These are phyloP conservation scores for Pseudogymnoascus sp. DNA, from an alignment of 2,329 filamentous ascomycete species.

Conservation along the genomic window DNA sequence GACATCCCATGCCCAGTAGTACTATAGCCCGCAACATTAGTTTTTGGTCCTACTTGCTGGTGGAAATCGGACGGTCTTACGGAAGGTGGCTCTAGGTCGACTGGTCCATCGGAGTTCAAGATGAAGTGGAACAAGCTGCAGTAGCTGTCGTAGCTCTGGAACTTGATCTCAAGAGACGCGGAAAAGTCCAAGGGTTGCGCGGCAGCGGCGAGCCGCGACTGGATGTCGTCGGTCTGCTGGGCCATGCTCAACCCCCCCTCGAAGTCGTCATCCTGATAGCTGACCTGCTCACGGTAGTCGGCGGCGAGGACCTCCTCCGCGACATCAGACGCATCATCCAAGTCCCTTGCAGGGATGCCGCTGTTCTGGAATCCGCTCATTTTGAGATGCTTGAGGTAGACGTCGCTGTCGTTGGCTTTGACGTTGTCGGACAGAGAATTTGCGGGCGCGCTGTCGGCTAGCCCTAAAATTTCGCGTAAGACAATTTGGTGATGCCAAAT, in stretches of 20 bases:
- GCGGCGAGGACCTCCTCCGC: conserved; percentile 94
- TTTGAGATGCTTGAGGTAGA: conserved; percentile 11
- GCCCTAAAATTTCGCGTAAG: conserved; percentile 9
- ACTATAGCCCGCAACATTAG: conserved; percentile 42
- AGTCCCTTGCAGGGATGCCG: conserved; percentile 48
- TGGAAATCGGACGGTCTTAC: conserved; percentile 46
- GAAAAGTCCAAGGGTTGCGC: conserved; percentile 95
- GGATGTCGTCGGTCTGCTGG: conserved; percentile 80
- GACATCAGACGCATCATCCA: conserved; percentile 80
- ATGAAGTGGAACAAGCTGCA: conserved; percentile 99
- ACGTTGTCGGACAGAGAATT: conserved; percentile 6
- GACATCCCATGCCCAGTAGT: conserved; percentile 99
- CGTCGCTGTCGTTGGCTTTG: conserved; percentile 8
- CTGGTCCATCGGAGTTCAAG: conserved; percentile 96
- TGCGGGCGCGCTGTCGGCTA: conserved; percentile 7
- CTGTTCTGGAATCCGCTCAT: conserved; percentile 59
- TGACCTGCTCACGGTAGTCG: conserved; percentile 93
- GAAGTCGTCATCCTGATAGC: conserved; percentile 81
- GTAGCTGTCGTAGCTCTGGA: conserved; percentile 98
- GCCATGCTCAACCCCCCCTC: conserved; percentile 63
- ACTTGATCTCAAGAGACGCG: conserved; percentile 91
- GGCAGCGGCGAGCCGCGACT: conserved; percentile 81
- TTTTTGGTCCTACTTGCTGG: background rate
- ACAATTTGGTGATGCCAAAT: background rate
- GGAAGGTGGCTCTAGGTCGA: conserved; percentile 92